Base-by-base conservation (phyloP, 768 basidiomycete genomes). In the Pleurotus djamor region DNA sequence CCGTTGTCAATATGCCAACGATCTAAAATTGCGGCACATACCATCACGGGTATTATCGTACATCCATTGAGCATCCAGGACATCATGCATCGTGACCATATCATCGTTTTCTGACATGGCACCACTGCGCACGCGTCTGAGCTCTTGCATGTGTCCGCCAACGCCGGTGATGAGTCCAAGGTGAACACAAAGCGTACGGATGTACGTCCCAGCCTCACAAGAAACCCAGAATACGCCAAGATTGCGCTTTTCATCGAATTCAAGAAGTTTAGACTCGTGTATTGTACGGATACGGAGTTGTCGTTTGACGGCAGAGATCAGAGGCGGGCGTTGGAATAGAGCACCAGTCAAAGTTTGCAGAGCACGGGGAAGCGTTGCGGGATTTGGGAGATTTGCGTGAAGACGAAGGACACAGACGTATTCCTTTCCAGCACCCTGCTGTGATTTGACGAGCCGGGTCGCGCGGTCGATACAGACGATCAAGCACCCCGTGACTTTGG, bases 61-160 rank as follows among this genome's bases (percentile, higher is more conserved):
- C 69, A 89, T 74, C 96, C 96, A 99, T 68, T 98, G 97, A 10
- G 97, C 97, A 72, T 99, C 97, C 76, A 99, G 77, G 33, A 99
- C 96, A 71, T 99, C 97, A 75, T 99, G 97, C 97, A 99, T 99
- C 17, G 96, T 96, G 61, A 98, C 97, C 68, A 98, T 94, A 66
- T 95, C 95, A 70, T 98, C 96, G 70, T 93, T 95, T 78, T 99
- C 97, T 51, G 91, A 92, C 85, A 98, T 89, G 51, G 96, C 96
- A 67, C 97, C 97, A 70, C 90, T 93, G 64, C 97, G 80, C 12
- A 98, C 96, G 66, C 97, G 80, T 66, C 97, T 83, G 60, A 99
- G 82, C 72, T 99, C 97, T 76, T 99, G 96, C 97, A 99, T 99
- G 74, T 99, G 97, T n/a, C 96, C 97, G 21, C 97, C 97, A 33